Evolutionary conservation across 2,329 filamentous ascomycete species (phyloP).

Genomic region (Blastomyces gilchristii): DNA sequence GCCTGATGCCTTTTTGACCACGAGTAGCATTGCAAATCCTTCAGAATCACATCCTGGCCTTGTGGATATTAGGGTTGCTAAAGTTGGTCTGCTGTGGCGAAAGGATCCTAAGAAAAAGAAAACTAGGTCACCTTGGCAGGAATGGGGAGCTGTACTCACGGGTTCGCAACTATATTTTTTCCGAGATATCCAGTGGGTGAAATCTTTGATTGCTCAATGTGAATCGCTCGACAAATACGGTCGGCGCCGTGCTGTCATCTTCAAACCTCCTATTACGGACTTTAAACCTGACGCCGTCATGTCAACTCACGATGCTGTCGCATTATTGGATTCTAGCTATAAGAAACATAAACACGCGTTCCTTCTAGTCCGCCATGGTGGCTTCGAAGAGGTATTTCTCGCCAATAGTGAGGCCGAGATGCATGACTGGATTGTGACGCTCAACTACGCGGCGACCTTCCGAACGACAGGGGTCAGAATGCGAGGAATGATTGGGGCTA

Average conservation of each 20-base stretch:
- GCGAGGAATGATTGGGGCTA: conserved; percentile 72
- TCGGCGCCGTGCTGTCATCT: conserved; percentile 67
- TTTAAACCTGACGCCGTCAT: conserved; percentile 93
- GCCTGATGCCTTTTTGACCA: conserved; percentile 89
- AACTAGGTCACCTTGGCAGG: conserved; percentile 90
- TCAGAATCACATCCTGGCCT: conserved; percentile 81
- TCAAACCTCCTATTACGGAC: conserved; percentile 77
- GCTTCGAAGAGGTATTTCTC: conserved; percentile 79
- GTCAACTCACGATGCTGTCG: conserved; percentile 87
- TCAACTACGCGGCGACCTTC: conserved; percentile 95
- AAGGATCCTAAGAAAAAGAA: conserved; percentile 93
- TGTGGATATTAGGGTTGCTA: conserved; percentile 94
- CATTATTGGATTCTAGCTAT: conserved; percentile 74
- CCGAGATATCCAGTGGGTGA: conserved; percentile 85
- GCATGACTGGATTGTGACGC: conserved; percentile 91
- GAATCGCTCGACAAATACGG: conserved; percentile 71
- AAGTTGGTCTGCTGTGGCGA: conserved; percentile 87
- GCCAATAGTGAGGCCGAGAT: conserved; percentile 84
- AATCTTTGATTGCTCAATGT: conserved; percentile 78
- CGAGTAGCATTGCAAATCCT: conserved; percentile 73
- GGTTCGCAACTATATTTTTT: conserved; percentile 98
- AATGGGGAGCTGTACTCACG: conserved; percentile 94
- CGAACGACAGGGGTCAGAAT: conserved; percentile 84
- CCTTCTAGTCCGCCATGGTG: conserved; percentile 74
- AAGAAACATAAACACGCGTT: conserved; percentile 93